phyloP scores from a whole-genome alignment of 495 filamentous ascomycete species.

The Wilcoxina mikolae region DNA sequence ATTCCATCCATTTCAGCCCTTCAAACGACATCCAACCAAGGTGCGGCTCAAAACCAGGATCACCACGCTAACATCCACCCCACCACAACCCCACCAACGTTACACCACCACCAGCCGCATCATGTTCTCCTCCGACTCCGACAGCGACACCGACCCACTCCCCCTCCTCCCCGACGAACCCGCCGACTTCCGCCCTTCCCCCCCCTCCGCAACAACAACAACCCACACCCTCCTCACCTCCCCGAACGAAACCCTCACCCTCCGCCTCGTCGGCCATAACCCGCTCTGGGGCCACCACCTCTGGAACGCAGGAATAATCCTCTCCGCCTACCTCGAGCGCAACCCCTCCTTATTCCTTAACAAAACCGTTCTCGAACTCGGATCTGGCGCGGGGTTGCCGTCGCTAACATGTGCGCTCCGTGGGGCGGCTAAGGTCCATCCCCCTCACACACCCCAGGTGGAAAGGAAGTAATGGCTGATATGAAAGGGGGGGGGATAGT shows the following conservation, averaged over 20 bases:
- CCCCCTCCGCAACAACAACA: conserved; percentile 52
- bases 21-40: background rate
- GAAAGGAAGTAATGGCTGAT: background rate
- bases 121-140: conserved; percentile 8
- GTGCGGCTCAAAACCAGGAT: background rate
- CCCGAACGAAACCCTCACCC: conserved; percentile 39
- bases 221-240: conserved; percentile 54
- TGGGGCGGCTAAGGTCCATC: conserved; percentile 40
- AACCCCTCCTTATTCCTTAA: conserved; percentile 42
- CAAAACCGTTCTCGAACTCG: conserved; percentile 70
- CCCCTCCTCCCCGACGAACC: conserved; percentile 42
- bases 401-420: conserved; percentile 58
- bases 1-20: too few species aligned
- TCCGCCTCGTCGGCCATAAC: conserved; percentile 78
- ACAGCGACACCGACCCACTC: conserved; percentile 42
- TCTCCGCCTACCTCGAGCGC: conserved; percentile 61
- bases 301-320: conserved; percentile 71
- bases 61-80: background rate
- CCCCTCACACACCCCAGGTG: too few species aligned
- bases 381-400: conserved; percentile 76
- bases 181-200: conserved; percentile 55
- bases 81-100: background rate
- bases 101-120: background rate
- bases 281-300: conserved; percentile 83
- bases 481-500: conserved; percentile 15